A percentile compares a stretch with the other conserved stretches of the same genome.
phyloP scores from a whole-genome alignment of 2,329 filamentous ascomycete genomes.

The Cercospora sp. region DNA sequence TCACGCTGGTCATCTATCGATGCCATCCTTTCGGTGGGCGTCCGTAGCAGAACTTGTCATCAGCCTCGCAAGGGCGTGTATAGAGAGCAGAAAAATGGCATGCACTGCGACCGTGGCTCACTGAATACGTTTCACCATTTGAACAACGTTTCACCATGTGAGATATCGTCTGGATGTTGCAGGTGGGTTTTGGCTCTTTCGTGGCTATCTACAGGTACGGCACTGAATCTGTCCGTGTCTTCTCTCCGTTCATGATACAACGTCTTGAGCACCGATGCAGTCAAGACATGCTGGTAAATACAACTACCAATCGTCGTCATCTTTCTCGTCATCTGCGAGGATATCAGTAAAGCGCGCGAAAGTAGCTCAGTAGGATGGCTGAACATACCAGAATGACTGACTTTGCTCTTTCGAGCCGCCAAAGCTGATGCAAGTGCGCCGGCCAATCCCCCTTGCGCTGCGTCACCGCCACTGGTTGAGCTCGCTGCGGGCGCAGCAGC shows the following conservation, averaged over 20 bases:
- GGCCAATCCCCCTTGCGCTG: slow-evolving; percentile 49
- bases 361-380: slow-evolving; percentile 6
- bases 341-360: not conserved
- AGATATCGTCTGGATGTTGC: not conserved
- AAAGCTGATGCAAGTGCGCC: slow-evolving; percentile 73
- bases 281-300: not conserved
- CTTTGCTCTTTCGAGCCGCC: slow-evolving; percentile 86
- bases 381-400: slow-evolving; percentile 87
- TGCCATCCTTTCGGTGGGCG: not conserved
- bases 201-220: not conserved
- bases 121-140: not conserved
- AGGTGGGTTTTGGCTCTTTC: not conserved
- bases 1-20: not conserved
- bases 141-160: not conserved
- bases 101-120: not conserved
- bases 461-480: slow-evolving; percentile 51
- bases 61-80: not conserved
- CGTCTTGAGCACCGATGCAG: too few relatives aligned
- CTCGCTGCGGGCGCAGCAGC: slow-evolving; percentile 58
- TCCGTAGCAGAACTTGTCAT: not conserved
- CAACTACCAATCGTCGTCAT: slow-evolving; percentile 72
- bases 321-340: slow-evolving; percentile 68
- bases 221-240: not conserved
- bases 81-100: not conserved
- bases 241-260: not conserved